Percentiles rank a stretch among this genome's conserved stretches.
These are phyloP conservation scores for Coriolopsis trogii DNA, from an alignment of 1,284 basidiomycete genomes.

Conservation along the genomic window DNA sequence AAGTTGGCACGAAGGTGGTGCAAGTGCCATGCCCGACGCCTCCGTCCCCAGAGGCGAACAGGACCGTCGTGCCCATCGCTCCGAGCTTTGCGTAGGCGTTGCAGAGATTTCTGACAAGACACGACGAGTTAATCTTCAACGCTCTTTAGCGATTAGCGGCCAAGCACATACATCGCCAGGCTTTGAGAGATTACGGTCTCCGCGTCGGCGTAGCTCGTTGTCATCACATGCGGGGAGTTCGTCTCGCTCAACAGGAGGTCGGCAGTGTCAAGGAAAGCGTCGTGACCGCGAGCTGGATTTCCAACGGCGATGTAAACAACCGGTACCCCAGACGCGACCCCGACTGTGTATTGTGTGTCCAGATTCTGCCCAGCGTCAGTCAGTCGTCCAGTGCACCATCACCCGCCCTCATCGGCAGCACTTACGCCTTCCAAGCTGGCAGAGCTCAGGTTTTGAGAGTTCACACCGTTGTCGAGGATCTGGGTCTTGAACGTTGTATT, in stretches of 20 bases:
- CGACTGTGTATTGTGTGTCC: too few relatives aligned
- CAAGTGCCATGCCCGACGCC: slow-evolving; percentile 59
- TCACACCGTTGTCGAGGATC: slow-evolving; percentile 34
- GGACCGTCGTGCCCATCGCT: slow-evolving; percentile 58
- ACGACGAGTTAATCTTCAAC: too few relatives aligned
- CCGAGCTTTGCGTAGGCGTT: slow-evolving; percentile 62
- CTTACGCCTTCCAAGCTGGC: neutral
- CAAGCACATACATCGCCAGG: too few relatives aligned
- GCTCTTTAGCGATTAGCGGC: too few relatives aligned
- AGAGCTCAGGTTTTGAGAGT: slow-evolving; percentile 17
- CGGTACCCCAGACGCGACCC: neutral
- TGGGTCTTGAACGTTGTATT: slow-evolving; percentile 7
- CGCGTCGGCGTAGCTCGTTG: slow-evolving; percentile 35
- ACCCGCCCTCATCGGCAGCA: neutral
- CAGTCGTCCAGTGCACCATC: neutral
- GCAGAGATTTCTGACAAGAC: slow-evolving; percentile 42
- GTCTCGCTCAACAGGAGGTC: too few relatives aligned
- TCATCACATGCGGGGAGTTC: too few relatives aligned
- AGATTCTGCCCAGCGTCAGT: slow-evolving; percentile 48
- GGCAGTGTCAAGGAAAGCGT: too few relatives aligned
- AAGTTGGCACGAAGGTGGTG: slow-evolving; percentile 61
- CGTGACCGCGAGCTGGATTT: too few relatives aligned
- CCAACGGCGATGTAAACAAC: too few relatives aligned
- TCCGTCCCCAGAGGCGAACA: slow-evolving; percentile 64
- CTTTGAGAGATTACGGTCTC: slow-evolving; percentile 35